Evolutionary conservation across 2,329 filamentous ascomycete genomes (phyloP).

Genomic region (Fusarium agapanthi): DNA sequence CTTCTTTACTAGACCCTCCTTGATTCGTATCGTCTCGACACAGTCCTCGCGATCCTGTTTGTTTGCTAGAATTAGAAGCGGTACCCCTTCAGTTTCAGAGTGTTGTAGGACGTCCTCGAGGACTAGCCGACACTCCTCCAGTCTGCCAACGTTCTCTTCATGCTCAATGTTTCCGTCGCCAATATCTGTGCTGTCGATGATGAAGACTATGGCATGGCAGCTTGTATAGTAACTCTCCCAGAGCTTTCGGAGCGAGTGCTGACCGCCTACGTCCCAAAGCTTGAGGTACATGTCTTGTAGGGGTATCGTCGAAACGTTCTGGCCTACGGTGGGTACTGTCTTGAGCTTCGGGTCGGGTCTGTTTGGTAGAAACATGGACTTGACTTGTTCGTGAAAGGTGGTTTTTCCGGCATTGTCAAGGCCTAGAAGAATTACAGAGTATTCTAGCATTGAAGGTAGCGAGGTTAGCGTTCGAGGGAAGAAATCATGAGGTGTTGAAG

Average conservation of each 20-base stretch:
- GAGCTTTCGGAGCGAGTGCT: conserved; percentile 85
- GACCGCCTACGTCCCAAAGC: conserved; percentile 97
- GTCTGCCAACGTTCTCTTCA: conserved; percentile 63
- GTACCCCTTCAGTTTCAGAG: conserved; percentile 89
- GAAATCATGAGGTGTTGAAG: conserved; percentile 30
- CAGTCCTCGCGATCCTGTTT: conserved; percentile 98
- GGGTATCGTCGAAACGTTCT: conserved; percentile 92
- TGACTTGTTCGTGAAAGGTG: conserved; percentile 96
- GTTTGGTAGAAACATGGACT: conserved; percentile 79
- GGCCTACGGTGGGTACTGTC: conserved; percentile 95
- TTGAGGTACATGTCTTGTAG: conserved; percentile 96
- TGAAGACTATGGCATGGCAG: conserved; percentile 97
- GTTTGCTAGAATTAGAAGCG: conserved; percentile 90
- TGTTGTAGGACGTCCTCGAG: conserved; percentile 90
- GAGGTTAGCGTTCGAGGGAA: conserved; percentile 10
- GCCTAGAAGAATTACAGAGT: conserved; percentile 95
- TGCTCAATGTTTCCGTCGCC: conserved; percentile 77
- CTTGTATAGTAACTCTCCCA: conserved; percentile 97
- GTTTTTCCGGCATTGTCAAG: conserved; percentile 99
- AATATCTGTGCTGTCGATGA: conserved; percentile 94
- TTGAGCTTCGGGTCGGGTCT: conserved; percentile 73
- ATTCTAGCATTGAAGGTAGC: conserved; percentile 66
- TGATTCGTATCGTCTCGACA: conserved; percentile 95
- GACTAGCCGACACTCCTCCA: conserved; percentile 90
- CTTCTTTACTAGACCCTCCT: conserved; percentile 93